Percentiles rank a stretch among this genome's conserved stretches.
These are phyloP conservation scores for Ephemerocybe angulata DNA, from an alignment of 768 basidiomycete genomes.

Conservation along the genomic window DNA sequence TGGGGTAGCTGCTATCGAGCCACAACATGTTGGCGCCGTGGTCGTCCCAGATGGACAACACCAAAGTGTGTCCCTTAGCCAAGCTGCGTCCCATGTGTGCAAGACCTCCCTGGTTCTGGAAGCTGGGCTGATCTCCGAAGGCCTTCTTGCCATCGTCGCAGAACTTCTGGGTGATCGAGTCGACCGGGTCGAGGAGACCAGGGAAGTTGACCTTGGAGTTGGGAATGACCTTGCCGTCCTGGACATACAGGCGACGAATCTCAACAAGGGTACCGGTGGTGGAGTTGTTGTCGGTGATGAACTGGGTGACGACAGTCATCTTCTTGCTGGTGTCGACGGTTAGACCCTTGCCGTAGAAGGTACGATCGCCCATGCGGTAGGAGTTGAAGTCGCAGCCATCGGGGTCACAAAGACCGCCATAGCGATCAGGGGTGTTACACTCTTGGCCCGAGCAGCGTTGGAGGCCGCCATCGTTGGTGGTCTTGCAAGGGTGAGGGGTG, in stretches of 20 bases:
- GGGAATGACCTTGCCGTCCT: slow-evolving; percentile 47
- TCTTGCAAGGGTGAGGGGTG: slow-evolving; percentile 50
- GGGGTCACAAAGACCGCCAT: slow-evolving; percentile 47
- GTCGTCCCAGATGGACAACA: slow-evolving; percentile 53
- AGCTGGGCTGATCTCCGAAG: slow-evolving; percentile 42
- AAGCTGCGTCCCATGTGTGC: slow-evolving; percentile 30
- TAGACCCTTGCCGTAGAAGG: slow-evolving; percentile 44
- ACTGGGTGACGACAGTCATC: slow-evolving; percentile 59
- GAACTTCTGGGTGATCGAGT: slow-evolving; percentile 45
- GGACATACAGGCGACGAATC: slow-evolving; percentile 56
- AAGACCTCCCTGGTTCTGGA: slow-evolving; percentile 39
- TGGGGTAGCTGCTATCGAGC: slow-evolving; percentile 51
- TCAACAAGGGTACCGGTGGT: slow-evolving; percentile 45
- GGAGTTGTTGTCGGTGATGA: slow-evolving; percentile 45
- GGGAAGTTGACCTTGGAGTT: slow-evolving; percentile 48
- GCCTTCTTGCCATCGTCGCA: slow-evolving; percentile 40
- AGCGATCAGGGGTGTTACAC: slow-evolving; percentile 36
- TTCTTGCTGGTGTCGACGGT: slow-evolving; percentile 47
- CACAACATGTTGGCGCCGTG: slow-evolving; percentile 53
- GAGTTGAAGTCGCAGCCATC: slow-evolving; percentile 64
- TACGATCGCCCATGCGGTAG: slow-evolving; percentile 45
- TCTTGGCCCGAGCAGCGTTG: slow-evolving; percentile 40
- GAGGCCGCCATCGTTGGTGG: slow-evolving; percentile 28
- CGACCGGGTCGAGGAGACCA: slow-evolving; percentile 29
- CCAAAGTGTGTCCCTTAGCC: slow-evolving; percentile 44